Conservation (phyloP, 2,329 filamentous ascomycete species). For the Aspergillus calidoustus region DNA sequence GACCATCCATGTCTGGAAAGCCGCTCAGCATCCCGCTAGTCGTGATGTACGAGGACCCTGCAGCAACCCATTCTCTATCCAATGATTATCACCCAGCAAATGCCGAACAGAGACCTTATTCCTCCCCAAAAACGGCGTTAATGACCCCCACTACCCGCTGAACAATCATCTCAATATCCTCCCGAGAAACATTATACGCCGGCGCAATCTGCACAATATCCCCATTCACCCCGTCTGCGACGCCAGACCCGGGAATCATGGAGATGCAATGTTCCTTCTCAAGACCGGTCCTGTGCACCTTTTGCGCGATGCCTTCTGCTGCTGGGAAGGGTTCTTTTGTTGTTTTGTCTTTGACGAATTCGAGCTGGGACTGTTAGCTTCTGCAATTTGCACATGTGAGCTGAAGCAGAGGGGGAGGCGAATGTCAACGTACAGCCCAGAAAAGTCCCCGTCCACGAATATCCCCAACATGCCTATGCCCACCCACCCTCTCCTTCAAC, state of each 20-base stretch:
- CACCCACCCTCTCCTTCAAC: constrained; percentile 48
- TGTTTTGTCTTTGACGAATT: constrained; percentile 58
- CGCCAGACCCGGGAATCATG: constrained; percentile 58
- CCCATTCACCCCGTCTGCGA: constrained; percentile 55
- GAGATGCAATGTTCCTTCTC: constrained; percentile 49
- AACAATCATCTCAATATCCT: constrained; percentile 56
- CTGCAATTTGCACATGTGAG: neutral
- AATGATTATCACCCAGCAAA: no score
- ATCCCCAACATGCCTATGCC: constrained; percentile 55
- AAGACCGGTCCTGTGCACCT: constrained; percentile 52
- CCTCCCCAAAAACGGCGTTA: constrained; percentile 35
- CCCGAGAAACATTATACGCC: constrained; percentile 55
- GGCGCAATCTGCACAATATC: constrained; percentile 61
- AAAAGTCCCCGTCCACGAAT: constrained; percentile 61
- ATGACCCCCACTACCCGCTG: constrained; percentile 49
- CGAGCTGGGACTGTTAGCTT: constrained; percentile 45
- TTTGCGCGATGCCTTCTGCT: constrained; percentile 46
- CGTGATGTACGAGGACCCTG: no score
- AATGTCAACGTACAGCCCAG: constrained; percentile 52
- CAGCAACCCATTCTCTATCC: no score
- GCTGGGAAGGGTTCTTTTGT: constrained; percentile 57
- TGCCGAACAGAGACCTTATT: neutral
- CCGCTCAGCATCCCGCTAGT: no score
- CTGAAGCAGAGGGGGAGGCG: neutral
- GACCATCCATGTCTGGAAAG: no score